A percentile compares a stretch with the other conserved stretches of the same genome.
These are phyloP conservation scores for Angomonas ambiguus DNA, from an alignment of 208 protist species.

Conservation along the genomic window DNA sequence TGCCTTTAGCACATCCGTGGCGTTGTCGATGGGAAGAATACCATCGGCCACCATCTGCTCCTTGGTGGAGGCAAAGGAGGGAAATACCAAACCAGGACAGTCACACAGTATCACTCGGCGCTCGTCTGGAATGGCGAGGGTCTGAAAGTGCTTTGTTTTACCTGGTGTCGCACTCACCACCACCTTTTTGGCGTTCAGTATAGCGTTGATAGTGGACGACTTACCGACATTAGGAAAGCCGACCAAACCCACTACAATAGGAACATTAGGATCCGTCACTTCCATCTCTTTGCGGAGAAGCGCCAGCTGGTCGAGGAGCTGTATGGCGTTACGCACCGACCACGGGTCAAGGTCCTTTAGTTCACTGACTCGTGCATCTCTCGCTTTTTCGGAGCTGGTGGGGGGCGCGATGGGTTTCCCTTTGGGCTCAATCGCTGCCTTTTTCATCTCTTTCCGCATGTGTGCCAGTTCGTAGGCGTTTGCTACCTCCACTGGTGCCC, in stretches of 20 bases:
- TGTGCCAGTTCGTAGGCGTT: conserved; percentile 73
- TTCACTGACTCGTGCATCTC: conserved; percentile 39
- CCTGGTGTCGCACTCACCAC: conserved; percentile 95
- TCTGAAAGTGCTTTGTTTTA: conserved; percentile 99
- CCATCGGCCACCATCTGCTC: conserved; percentile 97
- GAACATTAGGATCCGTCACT: conserved; percentile 32
- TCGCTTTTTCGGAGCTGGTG: conserved; percentile 63
- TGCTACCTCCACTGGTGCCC: conserved; percentile 65
- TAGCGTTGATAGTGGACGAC: conserved; percentile 96
- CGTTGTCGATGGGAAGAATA: conserved; percentile 92
- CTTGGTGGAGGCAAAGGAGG: conserved; percentile 85
- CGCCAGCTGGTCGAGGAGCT: conserved; percentile 79
- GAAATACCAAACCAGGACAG: conserved; percentile 98
- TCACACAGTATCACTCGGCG: conserved; percentile 93
- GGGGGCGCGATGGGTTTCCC: conserved; percentile 32
- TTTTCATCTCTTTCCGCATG: conserved; percentile 37
- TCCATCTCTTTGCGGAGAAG: conserved; percentile 37
- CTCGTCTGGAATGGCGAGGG: conserved; percentile 90
- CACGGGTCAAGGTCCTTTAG: conserved; percentile 30
- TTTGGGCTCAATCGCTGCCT: conserved; percentile 34
- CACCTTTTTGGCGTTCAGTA: conserved; percentile 93
- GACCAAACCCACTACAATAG: conserved; percentile 92
- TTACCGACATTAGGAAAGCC: conserved; percentile 99
- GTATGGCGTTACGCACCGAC: conserved; percentile 57
- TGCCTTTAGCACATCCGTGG: conserved; percentile 65